Evolutionary conservation across 176 grass and related monocot species (phyloP), one percentile per base, ranked within the genome.

Genomic region (Phoenix roebelenii): DNA sequence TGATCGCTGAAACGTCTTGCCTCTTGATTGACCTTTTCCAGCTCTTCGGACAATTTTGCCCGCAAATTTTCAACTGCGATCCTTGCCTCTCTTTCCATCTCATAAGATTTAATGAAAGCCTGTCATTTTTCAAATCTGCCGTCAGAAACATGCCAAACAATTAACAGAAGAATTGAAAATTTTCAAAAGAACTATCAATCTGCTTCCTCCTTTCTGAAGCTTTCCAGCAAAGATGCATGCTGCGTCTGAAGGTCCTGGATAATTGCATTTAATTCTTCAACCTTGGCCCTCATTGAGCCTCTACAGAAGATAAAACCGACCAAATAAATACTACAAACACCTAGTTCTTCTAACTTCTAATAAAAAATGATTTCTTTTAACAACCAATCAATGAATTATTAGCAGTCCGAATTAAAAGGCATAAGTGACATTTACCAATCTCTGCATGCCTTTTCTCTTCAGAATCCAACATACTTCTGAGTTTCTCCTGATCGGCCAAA

Each of bases 1-100:
- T 90, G 87, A 12, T 85, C 82, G 48, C 32, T 76, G 19, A 82
- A 62, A 23, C 75, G 76, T 15, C 79, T 89, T 20, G 77, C 72
- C 16, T 90, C 87, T 55, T 85, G 48, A 55, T 58, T 48, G 23
- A 52, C 65, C 23, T 51, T 85, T 50, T 44, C 77, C 18, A 82
- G 68, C 44, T 85, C n/a, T 79, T 68, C 81, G 1, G 77, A 70
- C 48, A 79, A 24, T 70, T 61, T 61, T 63, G 72, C 65, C 10
- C 48, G 52, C 5, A 32, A 70, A 55, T 59, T 63, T 50, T 90
- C 82, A 50, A 44, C 24, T 23, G 59, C 44, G n/a, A 58, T 7
- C 19, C 72, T 85, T 28, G 63, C 55, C 23, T 76, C 82, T 23
- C 74, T 85, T 51, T 89, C 86, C 15, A 69, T 50, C 51, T 54